phyloP scores from a whole-genome alignment of 345 rosid genomes.

The Populus ilicifolia region DNA sequence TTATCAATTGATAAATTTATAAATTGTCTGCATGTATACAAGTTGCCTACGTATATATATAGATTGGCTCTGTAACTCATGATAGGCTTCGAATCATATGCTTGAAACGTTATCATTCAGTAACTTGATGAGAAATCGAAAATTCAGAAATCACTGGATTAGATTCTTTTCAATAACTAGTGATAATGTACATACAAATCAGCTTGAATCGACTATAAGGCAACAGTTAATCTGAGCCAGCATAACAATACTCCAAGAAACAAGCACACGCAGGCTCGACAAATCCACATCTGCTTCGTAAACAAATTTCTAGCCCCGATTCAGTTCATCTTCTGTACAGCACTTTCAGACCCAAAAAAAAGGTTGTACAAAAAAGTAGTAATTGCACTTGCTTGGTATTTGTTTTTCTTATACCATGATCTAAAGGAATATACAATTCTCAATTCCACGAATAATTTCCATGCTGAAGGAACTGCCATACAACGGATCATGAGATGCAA shows the following conservation, averaged over 20 bases:
- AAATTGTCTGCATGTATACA: no score
- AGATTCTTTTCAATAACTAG: slow-evolving; percentile 14
- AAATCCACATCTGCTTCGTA: slow-evolving; percentile 13
- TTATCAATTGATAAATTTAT: no score
- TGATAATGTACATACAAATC: slow-evolving; percentile 33
- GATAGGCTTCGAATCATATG: not conserved
- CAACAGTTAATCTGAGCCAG: slow-evolving; percentile 20
- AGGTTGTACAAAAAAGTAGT: slow-evolving; percentile 14
- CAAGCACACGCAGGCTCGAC: slow-evolving; percentile 17
- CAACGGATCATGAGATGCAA: slow-evolving; percentile 16
- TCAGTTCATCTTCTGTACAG: slow-evolving; percentile 39
- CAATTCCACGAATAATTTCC: slow-evolving; percentile 1
- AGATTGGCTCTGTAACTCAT: not conserved
- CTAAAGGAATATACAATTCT: slow-evolving; percentile 30
- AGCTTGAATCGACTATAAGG: slow-evolving; percentile 13
- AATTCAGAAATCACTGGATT: slow-evolving; percentile 5
- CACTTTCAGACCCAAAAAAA: slow-evolving; percentile 26
- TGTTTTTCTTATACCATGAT: slow-evolving; percentile 14
- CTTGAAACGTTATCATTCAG: not conserved
- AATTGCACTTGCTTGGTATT: not conserved
- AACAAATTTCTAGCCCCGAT: slow-evolving; percentile 20
- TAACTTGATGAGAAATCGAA: not conserved
- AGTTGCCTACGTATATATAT: no score
- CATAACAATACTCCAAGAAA: slow-evolving; percentile 5
- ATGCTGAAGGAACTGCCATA: slow-evolving; percentile 6